Percentiles rank a stretch among this genome's conserved stretches.
Conservation (phyloP, 2,329 filamentous ascomycete species). For the Clathrospora elynae region DNA sequence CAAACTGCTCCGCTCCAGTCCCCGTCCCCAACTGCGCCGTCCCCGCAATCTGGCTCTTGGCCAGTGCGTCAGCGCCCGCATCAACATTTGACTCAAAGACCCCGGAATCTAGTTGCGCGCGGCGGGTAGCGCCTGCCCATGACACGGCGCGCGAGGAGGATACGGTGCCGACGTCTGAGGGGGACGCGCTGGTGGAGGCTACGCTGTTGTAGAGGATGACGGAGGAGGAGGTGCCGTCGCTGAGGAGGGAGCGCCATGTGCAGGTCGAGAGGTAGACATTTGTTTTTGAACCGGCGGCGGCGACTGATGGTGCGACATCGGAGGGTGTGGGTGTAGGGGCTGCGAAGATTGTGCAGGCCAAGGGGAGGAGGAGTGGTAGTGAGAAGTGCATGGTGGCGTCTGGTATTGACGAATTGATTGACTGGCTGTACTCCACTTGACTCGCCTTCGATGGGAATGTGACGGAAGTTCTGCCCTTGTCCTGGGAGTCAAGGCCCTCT, state of each 20-base stretch:
- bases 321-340: too few species aligned
- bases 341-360: too few species aligned
- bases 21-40: constrained; percentile 11
- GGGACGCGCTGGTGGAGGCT: constrained; percentile 1
- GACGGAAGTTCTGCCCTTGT: too few species aligned
- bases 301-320: too few species aligned
- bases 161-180: constrained; percentile 12
- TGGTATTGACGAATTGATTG: too few species aligned
- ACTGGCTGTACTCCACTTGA: too few species aligned
- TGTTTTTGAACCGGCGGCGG: constrained; percentile 8
- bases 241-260: constrained; percentile 10
- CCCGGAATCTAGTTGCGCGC: constrained; percentile 3
- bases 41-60: constrained; percentile 22
- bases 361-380: too few species aligned
- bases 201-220: constrained; percentile 18
- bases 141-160: constrained; percentile 1
- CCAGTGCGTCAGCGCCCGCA: constrained; percentile 12
- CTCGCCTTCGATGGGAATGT: too few species aligned
- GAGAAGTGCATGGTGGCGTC: too few species aligned
- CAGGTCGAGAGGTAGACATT: constrained; percentile 24
- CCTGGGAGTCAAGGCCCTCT: too few species aligned
- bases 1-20: constrained; percentile 18
- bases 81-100: constrained; percentile 17
- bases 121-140: constrained; percentile 11
- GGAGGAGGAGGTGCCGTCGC: constrained; percentile 10